Conservation (phyloP, 495 filamentous ascomycete species). For the Tuber aestivum region DNA sequence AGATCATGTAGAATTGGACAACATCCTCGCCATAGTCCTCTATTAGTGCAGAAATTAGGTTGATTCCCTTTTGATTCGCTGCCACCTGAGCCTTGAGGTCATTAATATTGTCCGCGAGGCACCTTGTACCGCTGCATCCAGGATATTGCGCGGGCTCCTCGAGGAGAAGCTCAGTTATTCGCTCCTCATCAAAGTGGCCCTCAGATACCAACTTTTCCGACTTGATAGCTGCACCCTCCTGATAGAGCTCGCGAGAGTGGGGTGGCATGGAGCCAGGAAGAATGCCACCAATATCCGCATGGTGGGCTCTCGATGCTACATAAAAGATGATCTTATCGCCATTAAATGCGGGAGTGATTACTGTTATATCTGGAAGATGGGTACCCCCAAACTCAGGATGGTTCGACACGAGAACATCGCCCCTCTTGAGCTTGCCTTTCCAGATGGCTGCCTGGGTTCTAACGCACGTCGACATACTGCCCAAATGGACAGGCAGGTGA, state of each 20-base stretch:
- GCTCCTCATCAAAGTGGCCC: conserved; percentile 80
- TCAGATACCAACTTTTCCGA: conserved; percentile 89
- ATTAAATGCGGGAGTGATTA: conserved; percentile 85
- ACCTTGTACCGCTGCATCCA: conserved; percentile 83
- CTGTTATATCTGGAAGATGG: conserved; percentile 75
- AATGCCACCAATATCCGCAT: conserved; percentile 95
- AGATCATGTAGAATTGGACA: conserved; percentile 93
- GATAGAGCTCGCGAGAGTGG: conserved; percentile 83
- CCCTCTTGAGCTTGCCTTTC: conserved; percentile 77
- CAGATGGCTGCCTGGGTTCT: conserved; percentile 89
- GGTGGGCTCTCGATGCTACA: conserved; percentile 89
- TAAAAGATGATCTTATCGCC: conserved; percentile 92
- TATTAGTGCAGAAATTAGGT: conserved; percentile 76
- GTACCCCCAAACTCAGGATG: conserved; percentile 91
- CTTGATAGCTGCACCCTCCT: conserved; percentile 92
- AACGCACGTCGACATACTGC: conserved; percentile 92
- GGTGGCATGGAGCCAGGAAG: conserved; percentile 96
- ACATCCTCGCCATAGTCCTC: conserved; percentile 83
- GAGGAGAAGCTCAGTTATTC: conserved; percentile 76
- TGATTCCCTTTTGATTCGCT: conserved; percentile 93
- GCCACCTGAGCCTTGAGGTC: conserved; percentile 95
- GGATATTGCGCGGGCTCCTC: conserved; percentile 77
- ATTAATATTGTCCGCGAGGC: conserved; percentile 88
- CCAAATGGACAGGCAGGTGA: conserved; percentile 87
- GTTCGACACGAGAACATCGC: conserved; percentile 92